phyloP scores from a whole-genome alignment of 352 stramenopile species.

The Pythium dissimile region DNA sequence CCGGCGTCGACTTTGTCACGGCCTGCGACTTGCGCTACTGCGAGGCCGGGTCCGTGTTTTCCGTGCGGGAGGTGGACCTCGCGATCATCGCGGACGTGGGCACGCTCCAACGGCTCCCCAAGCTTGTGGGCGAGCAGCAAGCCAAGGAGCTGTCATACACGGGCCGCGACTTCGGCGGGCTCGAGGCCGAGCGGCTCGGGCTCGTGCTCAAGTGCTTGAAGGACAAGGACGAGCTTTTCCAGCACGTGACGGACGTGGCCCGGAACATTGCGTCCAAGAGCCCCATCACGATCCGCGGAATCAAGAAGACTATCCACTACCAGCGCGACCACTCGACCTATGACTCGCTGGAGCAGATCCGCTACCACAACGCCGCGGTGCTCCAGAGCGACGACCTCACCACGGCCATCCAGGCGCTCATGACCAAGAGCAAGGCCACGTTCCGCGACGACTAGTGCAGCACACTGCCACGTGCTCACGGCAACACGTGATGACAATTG shows the following conservation, averaged over 20 bases:
- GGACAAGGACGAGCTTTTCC: slow-evolving; percentile 55
- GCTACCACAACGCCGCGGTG: slow-evolving; percentile 81
- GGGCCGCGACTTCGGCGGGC: slow-evolving; percentile 70
- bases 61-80: slow-evolving; percentile 86
- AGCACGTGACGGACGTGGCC: slow-evolving; percentile 51
- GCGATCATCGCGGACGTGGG: slow-evolving; percentile 88
- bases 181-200: slow-evolving; percentile 71
- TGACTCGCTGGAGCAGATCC: slow-evolving; percentile 74
- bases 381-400: slow-evolving; percentile 85
- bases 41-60: slow-evolving; percentile 79
- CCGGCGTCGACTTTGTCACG: slow-evolving; percentile 85
- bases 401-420: slow-evolving; percentile 62
- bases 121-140: slow-evolving; percentile 79
- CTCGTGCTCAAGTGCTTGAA: slow-evolving; percentile 73
- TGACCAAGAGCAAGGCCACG: slow-evolving; percentile 59
- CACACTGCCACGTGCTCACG: too few species aligned
- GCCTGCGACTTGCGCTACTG: slow-evolving; percentile 85
- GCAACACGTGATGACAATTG: neutral
- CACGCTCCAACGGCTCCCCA: slow-evolving; percentile 83
- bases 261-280: slow-evolving; percentile 77
- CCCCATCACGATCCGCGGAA: slow-evolving; percentile 79
- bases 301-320: slow-evolving; percentile 88
- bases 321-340: slow-evolving; percentile 79
- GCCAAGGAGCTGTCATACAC: slow-evolving; percentile 87
- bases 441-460: slow-evolving; percentile 80